phyloP scores from a whole-genome alignment of 139 green algal genomes.

The Chlorella sp. region DNA sequence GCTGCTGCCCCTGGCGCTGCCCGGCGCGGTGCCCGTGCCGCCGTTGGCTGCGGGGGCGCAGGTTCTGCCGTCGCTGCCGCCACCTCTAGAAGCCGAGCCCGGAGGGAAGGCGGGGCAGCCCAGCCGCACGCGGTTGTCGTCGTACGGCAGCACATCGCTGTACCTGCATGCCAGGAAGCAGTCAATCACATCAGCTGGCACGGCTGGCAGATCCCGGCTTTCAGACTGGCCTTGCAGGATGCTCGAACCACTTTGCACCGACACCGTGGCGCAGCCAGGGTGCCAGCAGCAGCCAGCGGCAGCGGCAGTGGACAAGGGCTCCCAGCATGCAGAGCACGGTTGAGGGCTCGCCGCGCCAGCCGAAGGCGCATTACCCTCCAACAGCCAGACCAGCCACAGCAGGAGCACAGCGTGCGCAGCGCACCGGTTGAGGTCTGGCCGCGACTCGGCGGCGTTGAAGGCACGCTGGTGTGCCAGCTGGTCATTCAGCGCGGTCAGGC shows the following conservation, averaged over 20 bases:
- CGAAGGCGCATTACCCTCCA: no score
- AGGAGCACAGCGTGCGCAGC: background rate
- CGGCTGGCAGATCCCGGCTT: no score
- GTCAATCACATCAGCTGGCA: background rate
- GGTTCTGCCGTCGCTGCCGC: background rate
- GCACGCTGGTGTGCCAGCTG: background rate
- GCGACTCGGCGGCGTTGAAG: background rate
- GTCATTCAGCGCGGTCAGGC: background rate
- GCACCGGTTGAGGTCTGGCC: slow-evolving; percentile 7
- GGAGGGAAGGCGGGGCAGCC: background rate
- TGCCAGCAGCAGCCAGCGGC: background rate
- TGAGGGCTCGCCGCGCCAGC: no score
- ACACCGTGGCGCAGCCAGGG: no score
- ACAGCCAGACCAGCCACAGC: no score
- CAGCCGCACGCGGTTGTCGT: slow-evolving; percentile 47
- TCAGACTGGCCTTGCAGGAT: no score
- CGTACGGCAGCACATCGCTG: slow-evolving; percentile 59
- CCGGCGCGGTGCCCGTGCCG: background rate
- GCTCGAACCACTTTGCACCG: no score
- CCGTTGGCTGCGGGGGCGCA: background rate
- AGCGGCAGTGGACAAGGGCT: no score
- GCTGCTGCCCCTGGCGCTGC: background rate
- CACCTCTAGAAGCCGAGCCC: background rate
- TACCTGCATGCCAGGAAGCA: slow-evolving; percentile 53
- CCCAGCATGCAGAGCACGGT: background rate